Percentiles rank a stretch among this genome's conserved stretches.
Evolutionary conservation across 2,329 filamentous ascomycete species (phyloP).

Genomic region (Aspergillus tamarii): DNA sequence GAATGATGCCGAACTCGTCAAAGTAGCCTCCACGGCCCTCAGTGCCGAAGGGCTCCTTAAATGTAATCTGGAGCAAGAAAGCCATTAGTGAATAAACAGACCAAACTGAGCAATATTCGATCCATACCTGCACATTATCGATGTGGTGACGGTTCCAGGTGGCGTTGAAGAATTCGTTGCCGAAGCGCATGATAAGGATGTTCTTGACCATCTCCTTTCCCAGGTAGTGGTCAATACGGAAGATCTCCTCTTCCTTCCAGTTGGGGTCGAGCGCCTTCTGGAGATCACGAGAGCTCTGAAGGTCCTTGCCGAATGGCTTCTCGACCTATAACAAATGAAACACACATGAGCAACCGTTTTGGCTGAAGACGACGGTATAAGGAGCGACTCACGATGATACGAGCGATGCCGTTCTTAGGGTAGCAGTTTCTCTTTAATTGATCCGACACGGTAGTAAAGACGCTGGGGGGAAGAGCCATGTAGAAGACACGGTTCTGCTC

Average conservation of each 20-base stretch:
- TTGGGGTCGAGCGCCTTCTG: conserved; percentile 94
- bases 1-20: conserved; percentile 98
- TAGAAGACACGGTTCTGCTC: conserved; percentile 96
- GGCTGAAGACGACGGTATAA: neutral
- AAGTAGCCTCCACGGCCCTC: conserved; percentile 98
- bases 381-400: conserved; percentile 76
- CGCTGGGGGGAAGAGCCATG: conserved; percentile 96
- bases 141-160: conserved; percentile 99
- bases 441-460: conserved; percentile 97
- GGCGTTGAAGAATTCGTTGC: conserved; percentile 97
- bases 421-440: conserved; percentile 98
- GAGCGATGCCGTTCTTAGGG: conserved; percentile 83
- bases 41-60: conserved; percentile 99
- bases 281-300: conserved; percentile 89
- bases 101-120: neutral
- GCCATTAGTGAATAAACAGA: conserved; percentile 1
- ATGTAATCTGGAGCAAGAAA: conserved; percentile 68
- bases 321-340: conserved; percentile 68
- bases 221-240: conserved; percentile 98
- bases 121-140: conserved; percentile 82
- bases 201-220: conserved; percentile 99
- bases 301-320: conserved; percentile 98
- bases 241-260: conserved; percentile 98
- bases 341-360: conserved; percentile 25
- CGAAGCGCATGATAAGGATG: conserved; percentile 95